These are phyloP conservation scores for Boletus sensibilis DNA, from an alignment of 768 basidiomycete species.

Conservation along the genomic window DNA sequence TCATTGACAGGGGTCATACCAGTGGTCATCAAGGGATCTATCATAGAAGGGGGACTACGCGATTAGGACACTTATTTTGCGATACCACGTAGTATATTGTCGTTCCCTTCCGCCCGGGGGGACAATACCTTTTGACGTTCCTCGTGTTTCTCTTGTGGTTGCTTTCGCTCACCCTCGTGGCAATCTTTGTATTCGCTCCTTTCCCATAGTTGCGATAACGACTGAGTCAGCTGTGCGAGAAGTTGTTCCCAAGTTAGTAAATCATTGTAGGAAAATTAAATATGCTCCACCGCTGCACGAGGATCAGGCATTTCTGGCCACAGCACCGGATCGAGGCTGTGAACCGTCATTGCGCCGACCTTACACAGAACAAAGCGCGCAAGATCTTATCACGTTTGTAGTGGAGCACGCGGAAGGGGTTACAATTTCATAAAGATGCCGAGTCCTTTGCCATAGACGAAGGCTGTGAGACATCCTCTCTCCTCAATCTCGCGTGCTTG, in stretches of 20 bases:
- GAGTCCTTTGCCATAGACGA: neutral
- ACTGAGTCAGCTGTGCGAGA: neutral
- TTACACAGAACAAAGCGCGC: neutral
- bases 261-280: neutral
- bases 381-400: conserved; percentile 6
- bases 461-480: neutral
- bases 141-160: neutral
- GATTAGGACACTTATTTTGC: neutral
- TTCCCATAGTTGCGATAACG: neutral
- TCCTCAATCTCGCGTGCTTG: neutral
- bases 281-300: conserved; percentile 4
- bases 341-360: neutral
- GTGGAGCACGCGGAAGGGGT: conserved; percentile 6
- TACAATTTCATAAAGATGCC: conserved; percentile 3
- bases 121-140: neutral
- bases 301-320: neutral
- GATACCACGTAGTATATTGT: neutral
- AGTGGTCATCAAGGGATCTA: conserved; percentile 5
- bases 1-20: conserved; percentile 9
- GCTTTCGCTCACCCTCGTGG: neutral
- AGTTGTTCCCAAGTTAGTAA: neutral
- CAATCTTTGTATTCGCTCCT: neutral
- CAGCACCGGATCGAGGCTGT: neutral
- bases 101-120: neutral
- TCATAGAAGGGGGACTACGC: neutral